Evolutionary conservation across 2,329 filamentous ascomycete genomes (phyloP), one percentile per base, ranked within the genome.

Genomic region (Penicillium verrucosum): DNA sequence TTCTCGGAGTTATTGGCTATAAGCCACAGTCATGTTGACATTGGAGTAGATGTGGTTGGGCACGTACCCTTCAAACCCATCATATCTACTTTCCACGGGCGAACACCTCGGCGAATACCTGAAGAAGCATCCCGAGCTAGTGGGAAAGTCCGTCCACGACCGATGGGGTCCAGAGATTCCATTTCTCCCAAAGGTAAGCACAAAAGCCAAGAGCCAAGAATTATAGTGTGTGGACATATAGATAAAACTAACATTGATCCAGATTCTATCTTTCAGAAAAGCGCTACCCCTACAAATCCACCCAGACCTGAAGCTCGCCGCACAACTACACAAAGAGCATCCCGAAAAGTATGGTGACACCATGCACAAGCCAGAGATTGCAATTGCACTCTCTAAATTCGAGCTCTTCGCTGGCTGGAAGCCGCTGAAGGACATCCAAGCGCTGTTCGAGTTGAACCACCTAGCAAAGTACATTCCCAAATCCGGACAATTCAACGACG

Each of bases 291-390:
- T 92, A 2, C 89, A 92, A 68, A 81, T 91, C 14, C 89, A 92
- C 61, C 89, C 88, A 32, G 83, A 91, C 75, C 89, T 88, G 66
- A 77, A 82, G 0, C 80, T 91, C 1, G 82, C 89, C 0, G 74
- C 80, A 9, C 80, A 85, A 64, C 79, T 91, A 2, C 87, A 91
- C 73, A 69, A 80, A 52, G 70, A 84, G 61, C 80, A 90, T 52
- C 87, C 88, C 0, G 73, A 83, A 2, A 81, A 84, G 56, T 92
- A 89, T 70, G 83, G 82, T 1, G 88, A 92, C 62, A 76, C 82
- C 3, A 92, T 92, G 70, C 88, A 92, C 77, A 92, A 92, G 73
- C 89, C 89, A 1, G 89, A 92, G 68, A 92, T 92, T 51, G 88
- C 89, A 0, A 77, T 92, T 1, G 88, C 89, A 0, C 74, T 92